Base-by-base conservation (phyloP, 805 yeast genomes). In the Ogataea ramenticola region DNA sequence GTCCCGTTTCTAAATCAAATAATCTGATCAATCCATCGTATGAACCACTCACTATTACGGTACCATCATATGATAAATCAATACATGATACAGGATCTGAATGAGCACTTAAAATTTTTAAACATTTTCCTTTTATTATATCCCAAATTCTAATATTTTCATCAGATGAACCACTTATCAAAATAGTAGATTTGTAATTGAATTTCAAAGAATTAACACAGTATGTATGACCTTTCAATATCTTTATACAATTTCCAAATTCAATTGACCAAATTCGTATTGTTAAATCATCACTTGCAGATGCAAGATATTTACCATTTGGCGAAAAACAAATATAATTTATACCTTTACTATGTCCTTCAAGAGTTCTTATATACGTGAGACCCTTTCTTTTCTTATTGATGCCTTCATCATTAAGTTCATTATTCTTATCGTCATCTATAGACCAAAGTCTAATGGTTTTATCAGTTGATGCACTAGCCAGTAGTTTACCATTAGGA, bases 121-220 rank as follows among this genome's bases (percentile, higher is more conserved):
- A 65, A 44, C 86, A 75, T 34, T 72, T 72, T 1, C 95, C 95
- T 17, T 77, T 68, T 29, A 70, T 67, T 2, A 83, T 75, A 61
- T 91, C 96, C 99, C 99, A 91, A 2, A 91, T 73, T 42, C 90
- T 75, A 15, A 93, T 81, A 42, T 91, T 87, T 58, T 91, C 98
- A 62, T 91, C 99, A 41, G 93, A 78, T 1, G 95, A 79, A 0
- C 96, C 95, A 36, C 90, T 77, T 21, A 86, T 79, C 15, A 93
- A 59, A 20, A 93, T 61, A 49, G 87, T 86, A 1, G 96, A 96
- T 58, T 82, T 82, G 34, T 69, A 61, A 49, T 79, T 85, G 66
- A 81, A 91, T 42, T 71, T 71, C 4, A 88, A 62, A n/a, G 83
- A 69, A 1, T 86, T 80, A 11, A 88, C 86, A 46, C 87, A 91